phyloP scores from a whole-genome alignment of 164 flowering plant species.

The Annona cherimola region DNA sequence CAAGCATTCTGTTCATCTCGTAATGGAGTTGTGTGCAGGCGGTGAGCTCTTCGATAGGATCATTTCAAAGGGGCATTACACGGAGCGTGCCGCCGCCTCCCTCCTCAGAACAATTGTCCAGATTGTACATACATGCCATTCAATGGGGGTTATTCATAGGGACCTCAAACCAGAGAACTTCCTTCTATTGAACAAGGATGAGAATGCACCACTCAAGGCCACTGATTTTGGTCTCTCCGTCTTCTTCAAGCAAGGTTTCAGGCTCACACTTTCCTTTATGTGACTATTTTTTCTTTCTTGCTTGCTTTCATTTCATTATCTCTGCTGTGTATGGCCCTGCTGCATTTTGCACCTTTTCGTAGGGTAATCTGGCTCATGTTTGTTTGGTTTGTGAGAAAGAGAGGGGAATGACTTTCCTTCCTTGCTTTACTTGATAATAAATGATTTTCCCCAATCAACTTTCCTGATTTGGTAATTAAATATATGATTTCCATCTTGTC shows the following conservation, averaged over 20 bases:
- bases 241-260: slow-evolving; percentile 30
- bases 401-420: neutral
- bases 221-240: slow-evolving; percentile 37
- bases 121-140: slow-evolving; percentile 33
- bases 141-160: slow-evolving; percentile 34
- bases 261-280: neutral
- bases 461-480: neutral
- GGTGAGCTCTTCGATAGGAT: slow-evolving; percentile 58
- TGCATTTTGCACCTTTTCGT: neutral
- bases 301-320: neutral
- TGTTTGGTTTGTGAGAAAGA: neutral
- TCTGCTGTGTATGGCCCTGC: neutral
- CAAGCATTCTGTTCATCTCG: slow-evolving; percentile 63
- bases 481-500: no score
- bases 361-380: neutral
- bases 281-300: neutral
- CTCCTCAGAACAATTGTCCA: slow-evolving; percentile 14
- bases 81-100: slow-evolving; percentile 29
- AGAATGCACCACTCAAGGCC: slow-evolving; percentile 30
- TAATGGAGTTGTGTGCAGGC: slow-evolving; percentile 81
- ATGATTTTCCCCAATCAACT: neutral
- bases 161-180: slow-evolving; percentile 42
- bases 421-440: neutral
- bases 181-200: slow-evolving; percentile 26
- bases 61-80: slow-evolving; percentile 31